phyloP scores from a whole-genome alignment of 768 basidiomycete species.

The Lenzites betulinus region DNA sequence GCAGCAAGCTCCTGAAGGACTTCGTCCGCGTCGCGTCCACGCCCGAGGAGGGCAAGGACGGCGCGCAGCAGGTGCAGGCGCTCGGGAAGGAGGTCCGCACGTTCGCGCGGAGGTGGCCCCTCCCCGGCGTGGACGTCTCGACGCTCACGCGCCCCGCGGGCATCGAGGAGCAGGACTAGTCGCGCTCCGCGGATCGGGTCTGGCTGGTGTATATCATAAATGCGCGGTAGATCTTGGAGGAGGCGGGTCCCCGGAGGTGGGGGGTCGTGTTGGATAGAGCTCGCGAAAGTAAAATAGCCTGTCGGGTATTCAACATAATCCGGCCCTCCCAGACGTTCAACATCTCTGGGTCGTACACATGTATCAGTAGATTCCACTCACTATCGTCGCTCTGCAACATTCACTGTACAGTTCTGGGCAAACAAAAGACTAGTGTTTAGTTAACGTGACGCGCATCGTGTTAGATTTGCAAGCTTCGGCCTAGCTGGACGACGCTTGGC shows the following conservation, averaged over 20 bases:
- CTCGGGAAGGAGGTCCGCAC: conserved; percentile 77
- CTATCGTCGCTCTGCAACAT: conserved; percentile 8
- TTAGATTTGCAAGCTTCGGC: too few relatives aligned
- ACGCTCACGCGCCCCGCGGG: conserved; percentile 58
- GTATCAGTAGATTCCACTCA: conserved; percentile 26
- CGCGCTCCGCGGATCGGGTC: not conserved
- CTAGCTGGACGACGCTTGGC: too few relatives aligned
- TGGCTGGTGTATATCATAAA: conserved; percentile 5
- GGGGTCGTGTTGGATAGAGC: conserved; percentile 36
- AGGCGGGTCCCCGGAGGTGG: not conserved
- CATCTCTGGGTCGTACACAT: conserved; percentile 24
- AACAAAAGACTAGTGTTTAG: not conserved
- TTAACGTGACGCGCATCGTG: not conserved
- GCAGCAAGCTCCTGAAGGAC: conserved; percentile 93
- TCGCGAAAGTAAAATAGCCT: conserved; percentile 35
- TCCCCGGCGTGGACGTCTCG: conserved; percentile 77
- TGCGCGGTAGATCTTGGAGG: not conserved
- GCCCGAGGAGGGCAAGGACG: conserved; percentile 68
- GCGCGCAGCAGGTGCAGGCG: conserved; percentile 67
- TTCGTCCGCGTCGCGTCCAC: conserved; percentile 82
- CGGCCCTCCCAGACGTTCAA: conserved; percentile 33
- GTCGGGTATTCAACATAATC: conserved; percentile 60
- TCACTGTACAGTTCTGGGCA: not conserved
- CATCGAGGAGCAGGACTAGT: conserved; percentile 51
- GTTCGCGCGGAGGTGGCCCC: conserved; percentile 88